Base-by-base conservation (phyloP, 345 rosid genomes). In the Lumnitzera racemosa region DNA sequence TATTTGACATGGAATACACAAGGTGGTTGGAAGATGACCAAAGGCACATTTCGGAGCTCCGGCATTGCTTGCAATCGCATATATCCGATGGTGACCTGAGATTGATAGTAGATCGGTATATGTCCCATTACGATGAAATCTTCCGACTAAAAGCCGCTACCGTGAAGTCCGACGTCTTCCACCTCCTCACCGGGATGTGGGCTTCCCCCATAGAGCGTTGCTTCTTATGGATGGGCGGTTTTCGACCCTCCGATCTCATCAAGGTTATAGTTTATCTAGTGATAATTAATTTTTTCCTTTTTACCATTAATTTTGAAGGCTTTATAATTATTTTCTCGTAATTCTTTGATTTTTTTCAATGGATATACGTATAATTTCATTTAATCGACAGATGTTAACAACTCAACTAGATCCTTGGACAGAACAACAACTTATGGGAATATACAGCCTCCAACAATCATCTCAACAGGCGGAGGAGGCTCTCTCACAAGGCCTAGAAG, bases 161-260 rank as follows among this genome's bases (percentile, higher is more conserved):
- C 2, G 92, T 90, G 0, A 88, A 90, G 61, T 67, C 96, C 3
- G 99, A 94, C 51, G 84, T 94, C 27, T 90, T 88, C 61, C 97
- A 94, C 67, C 90, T 94, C 57, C 79, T 88, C 23, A 80, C 87
- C 3, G 99, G 99, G 24, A 83, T 81, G 76, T 94, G 99, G 99
- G 67, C 81, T 11, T 77, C 97, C 5, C 87, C 95, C 1, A 90
- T 95, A 0, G 99, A 94, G 61, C 96, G 99, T 10, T 90, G 97
- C 76, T 94, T 94, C 76, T 87, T 94, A 7, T 94, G 99, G 99
- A 90, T 94, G 83, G 99, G 91, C 5, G 99, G 99, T 16, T 94
- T 94, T 51, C 74, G 90, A 49, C 97, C 99, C 15, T 94, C 99
- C 2, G 99, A 94, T 15, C 85, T 90, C 16, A 88, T 94, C 78